Evolutionary conservation across 2,329 filamentous ascomycete species (phyloP), one percentile per base, ranked within the genome.

Genomic region (Ascosphaera acerosa): DNA sequence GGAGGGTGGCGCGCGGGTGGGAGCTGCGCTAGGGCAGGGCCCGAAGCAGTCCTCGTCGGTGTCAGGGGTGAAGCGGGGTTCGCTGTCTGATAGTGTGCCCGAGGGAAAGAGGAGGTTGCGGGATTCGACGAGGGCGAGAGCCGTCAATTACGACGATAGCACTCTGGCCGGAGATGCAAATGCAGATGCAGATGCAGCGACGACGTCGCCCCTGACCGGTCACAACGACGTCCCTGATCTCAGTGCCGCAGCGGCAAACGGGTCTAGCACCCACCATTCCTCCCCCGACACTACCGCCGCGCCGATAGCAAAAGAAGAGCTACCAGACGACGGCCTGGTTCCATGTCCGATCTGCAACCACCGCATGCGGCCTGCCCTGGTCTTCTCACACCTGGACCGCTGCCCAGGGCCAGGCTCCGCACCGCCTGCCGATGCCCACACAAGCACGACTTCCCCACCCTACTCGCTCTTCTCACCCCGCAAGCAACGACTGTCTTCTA

Each of bases 311-410:
- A n/a, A n/a, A n/a, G n/a, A 35, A 68, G 48, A 56, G 18, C 15
- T 36, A 36, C 10, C 45, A 59, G 70, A 75, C 17, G 76, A 87
- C 41, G 80, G 77, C 3, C 57, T 87, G 10, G 76, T 82, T 1
- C 61, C 67, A 25, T 97, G 87, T 47, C 87, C 87, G 0, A 73
- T 84, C 12, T 97, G 87, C 47, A 57, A 59, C 31, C 62, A 57
- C 41, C 65, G 70, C 31, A 90, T 94, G 74, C 89, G 87, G 49
- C 65, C 71, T 31, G 65, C 65, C 39, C 60, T 63, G 33, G 77
- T 94, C 3, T 81, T 77, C 42, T 51, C 58, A n/a, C 87, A 94
- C 52, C 54, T 94, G 18, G 78, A 90, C 49, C 63, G 57, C 5
- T 81, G 55, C 45, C 64, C 59, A 23, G 45, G 47, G 6, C 30